Conservation (phyloP, 805 yeast species). For the Cyberlindnera petersonii region DNA sequence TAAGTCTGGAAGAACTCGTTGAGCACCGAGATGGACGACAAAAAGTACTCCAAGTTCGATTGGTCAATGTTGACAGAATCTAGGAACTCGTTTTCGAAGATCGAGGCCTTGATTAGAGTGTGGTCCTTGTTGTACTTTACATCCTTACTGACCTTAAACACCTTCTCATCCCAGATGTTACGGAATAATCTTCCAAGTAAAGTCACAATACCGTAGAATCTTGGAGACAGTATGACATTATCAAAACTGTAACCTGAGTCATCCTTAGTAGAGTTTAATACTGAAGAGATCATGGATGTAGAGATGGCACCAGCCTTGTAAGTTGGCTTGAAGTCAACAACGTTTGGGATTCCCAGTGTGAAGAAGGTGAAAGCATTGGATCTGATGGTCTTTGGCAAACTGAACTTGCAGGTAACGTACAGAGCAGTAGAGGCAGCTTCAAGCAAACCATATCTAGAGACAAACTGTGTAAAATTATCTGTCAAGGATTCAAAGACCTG, state of each 20-base stretch:
- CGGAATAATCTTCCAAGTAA: conserved; percentile 75
- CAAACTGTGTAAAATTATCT: conserved; percentile 66
- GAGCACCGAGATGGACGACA: conserved; percentile 66
- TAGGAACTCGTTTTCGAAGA: conserved; percentile 39
- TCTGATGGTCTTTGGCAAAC: conserved; percentile 49
- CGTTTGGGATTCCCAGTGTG: conserved; percentile 39
- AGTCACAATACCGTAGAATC: conserved; percentile 84
- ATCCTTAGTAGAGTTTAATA: conserved; percentile 7
- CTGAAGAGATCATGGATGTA: conserved; percentile 22
- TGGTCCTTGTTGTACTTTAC: conserved; percentile 34
- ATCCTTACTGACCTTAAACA: conserved; percentile 43
- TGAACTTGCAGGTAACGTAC: conserved; percentile 74
- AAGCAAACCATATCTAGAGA: conserved; percentile 75
- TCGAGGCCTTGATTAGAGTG: conserved; percentile 21
- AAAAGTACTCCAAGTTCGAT: conserved; percentile 58
- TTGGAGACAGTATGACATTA: conserved; percentile 83
- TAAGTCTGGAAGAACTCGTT: conserved; percentile 67
- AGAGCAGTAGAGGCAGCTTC: conserved; percentile 90
- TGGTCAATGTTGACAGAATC: conserved; percentile 39
- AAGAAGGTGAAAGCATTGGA: conserved; percentile 41
- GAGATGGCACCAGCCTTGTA: conserved; percentile 27
- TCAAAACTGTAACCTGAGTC: conserved; percentile 44
- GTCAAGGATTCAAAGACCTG: conserved; percentile 66
- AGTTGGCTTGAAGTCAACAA: conserved; percentile 39
- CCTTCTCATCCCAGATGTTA: conserved; percentile 71